Evolutionary conservation across 352 stramenopile genomes (phyloP), one percentile per base, ranked within the genome.

Genomic region (Pythium myriotylum): DNA sequence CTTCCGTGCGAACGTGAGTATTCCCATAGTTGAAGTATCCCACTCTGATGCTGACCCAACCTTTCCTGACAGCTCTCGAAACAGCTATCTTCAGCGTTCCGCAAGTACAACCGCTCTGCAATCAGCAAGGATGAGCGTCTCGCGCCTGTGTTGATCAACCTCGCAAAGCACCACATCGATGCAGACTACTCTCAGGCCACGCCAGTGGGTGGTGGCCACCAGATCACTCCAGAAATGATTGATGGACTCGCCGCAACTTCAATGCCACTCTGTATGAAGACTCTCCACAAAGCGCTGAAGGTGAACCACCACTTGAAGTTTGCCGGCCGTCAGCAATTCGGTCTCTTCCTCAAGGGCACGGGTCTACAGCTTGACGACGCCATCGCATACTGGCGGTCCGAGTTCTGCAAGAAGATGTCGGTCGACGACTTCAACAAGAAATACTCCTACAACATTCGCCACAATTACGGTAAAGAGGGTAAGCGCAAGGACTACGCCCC

Each of bases 401-500:
- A 92, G 70, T 97, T 98, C 51, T 94, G 84, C 62, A 95, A 95
- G 68, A 94, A 94, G 65, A 98, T 99, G 76, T 97, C 93, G 4
- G 77, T 96, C 12, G 97, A 99, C 48, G 88, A 98, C 62, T 99
- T 99, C 73, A 95, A 97, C 73, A 99, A 99, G 67, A 89, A 98
- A 58, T 99, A 99, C 76, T 79, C 91, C 14, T 99, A 99, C 86
- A 98, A 97, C 76, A 98, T 99, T 53, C 89, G 97, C 51, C 97
- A 99, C 86, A 99, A 98, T 83, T 99, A 99, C 77, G 97, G 97
- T 39, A 99, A 99, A 72, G 97, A 99, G 78, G 97, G 97, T 50
- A 99, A 99, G 67, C 88, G 97, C 56, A 96, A 95, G 54, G 96
- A 97, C 76, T 99, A 99, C 72, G 96, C 89, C 20, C 94, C 97